These are phyloP conservation scores for Populus ilicifolia DNA, from an alignment of 345 rosid species.

Conservation along the genomic window DNA sequence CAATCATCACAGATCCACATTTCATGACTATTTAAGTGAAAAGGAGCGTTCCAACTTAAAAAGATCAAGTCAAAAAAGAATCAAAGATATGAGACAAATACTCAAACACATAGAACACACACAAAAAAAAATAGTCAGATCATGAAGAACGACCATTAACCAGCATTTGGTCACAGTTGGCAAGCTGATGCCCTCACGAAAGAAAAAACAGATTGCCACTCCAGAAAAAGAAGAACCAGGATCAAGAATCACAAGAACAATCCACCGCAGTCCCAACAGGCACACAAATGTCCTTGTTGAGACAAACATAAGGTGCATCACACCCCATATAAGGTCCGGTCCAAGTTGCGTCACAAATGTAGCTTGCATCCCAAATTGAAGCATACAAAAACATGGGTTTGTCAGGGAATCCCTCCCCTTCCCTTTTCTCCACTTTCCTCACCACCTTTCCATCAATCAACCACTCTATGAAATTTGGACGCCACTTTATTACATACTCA, in stretches of 20 bases:
- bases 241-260: conserved; percentile 29
- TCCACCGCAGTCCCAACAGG: conserved; percentile 36
- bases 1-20: too few species aligned
- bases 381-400: conserved; percentile 53
- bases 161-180: neutral
- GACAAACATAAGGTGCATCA: conserved; percentile 54
- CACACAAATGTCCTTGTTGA: conserved; percentile 47
- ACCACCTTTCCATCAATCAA: conserved; percentile 46
- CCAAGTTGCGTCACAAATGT: conserved; percentile 45
- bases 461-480: conserved; percentile 48
- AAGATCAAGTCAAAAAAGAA: neutral
- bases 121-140: conserved; percentile 1
- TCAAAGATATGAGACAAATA: neutral
- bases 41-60: too few species aligned
- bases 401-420: conserved; percentile 39
- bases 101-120: neutral
- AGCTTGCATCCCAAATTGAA: conserved; percentile 61
- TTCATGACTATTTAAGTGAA: too few species aligned
- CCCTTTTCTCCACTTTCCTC: conserved; percentile 46
- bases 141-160: neutral
- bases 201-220: neutral
- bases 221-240: neutral
- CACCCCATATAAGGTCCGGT: conserved; percentile 40
- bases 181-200: neutral
- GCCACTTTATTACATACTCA: conserved; percentile 50